Evolutionary conservation across 495 filamentous ascomycete species (phyloP).

Genomic region (Neurospora hispaniola): DNA sequence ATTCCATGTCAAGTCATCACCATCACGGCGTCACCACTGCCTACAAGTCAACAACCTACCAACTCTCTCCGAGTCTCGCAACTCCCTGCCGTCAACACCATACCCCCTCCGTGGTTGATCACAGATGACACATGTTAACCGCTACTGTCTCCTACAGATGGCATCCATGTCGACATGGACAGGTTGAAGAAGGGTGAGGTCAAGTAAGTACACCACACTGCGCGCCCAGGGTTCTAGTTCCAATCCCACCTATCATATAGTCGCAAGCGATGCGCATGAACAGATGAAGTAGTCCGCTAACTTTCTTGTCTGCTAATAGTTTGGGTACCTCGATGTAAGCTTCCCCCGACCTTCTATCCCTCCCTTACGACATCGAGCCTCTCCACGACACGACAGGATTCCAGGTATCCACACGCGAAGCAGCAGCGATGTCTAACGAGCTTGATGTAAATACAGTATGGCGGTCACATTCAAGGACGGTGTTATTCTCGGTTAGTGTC

Average conservation of each 20-base stretch:
- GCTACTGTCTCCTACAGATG: constrained; percentile 51
- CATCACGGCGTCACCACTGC: background rate
- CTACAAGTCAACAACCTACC: background rate
- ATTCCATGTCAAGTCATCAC: background rate
- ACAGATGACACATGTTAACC: background rate
- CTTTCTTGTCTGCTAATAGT: constrained; percentile 32
- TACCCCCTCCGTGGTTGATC: constrained; percentile 1
- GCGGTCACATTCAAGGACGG: constrained; percentile 96
- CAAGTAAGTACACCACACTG: constrained; percentile 53
- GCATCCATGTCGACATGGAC: constrained; percentile 97
- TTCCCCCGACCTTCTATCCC: constrained; percentile 4
- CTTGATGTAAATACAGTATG: constrained; percentile 42
- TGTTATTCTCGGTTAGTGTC: constrained; percentile 69
- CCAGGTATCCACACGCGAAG: background rate
- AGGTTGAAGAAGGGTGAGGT: constrained; percentile 45
- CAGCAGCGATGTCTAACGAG: constrained; percentile 12
- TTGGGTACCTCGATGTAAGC: constrained; percentile 96
- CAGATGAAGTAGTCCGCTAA: constrained; percentile 7
- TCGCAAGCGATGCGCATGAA: background rate
- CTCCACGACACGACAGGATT: constrained; percentile 3
- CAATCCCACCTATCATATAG: background rate
- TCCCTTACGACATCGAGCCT: background rate
- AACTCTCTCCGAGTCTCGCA: background rate
- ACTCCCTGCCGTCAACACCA: background rate
- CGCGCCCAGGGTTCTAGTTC: background rate